A percentile compares a stretch with the other conserved stretches of the same genome.
Conservation (phyloP, 805 yeast genomes). For the Komagataella ulmi region DNA sequence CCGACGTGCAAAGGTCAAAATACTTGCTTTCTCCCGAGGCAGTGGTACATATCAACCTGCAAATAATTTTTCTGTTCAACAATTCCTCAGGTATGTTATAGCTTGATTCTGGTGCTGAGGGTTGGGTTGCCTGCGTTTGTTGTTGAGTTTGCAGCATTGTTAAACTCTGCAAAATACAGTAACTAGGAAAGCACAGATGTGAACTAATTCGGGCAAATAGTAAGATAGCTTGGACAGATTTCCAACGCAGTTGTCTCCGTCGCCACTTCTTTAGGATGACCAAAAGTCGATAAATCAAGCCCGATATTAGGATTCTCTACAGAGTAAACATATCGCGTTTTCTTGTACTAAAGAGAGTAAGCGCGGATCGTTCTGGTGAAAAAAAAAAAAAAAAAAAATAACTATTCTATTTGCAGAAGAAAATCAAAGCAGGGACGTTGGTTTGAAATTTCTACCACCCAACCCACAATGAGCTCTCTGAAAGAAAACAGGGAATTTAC, state of each 20-base stretch:
- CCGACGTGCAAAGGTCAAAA: slow-evolving; percentile 17
- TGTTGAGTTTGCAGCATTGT: slow-evolving; percentile 3
- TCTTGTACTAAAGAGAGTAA: not conserved
- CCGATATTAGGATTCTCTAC: no score
- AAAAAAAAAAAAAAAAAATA: no score
- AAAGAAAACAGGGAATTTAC: not conserved
- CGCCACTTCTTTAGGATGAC: not conserved
- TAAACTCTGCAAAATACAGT: not conserved
- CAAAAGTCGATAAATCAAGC: not conserved
- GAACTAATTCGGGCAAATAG: not conserved
- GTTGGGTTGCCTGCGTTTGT: slow-evolving; percentile 23
- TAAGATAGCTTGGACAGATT: not conserved
- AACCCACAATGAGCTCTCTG: no score
- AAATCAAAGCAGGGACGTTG: no score
- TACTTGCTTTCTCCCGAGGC: slow-evolving; percentile 8
- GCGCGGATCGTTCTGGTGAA: not conserved
- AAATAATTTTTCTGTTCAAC: slow-evolving; percentile 15
- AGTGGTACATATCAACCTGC: slow-evolving; percentile 21
- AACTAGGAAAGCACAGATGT: not conserved
- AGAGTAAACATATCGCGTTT: not conserved
- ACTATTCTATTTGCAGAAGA: not conserved
- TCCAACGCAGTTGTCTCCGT: not conserved
- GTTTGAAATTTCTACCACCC: no score
- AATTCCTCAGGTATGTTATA: slow-evolving; percentile 13
- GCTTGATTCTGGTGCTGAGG: slow-evolving; percentile 15